Evolutionary conservation across 2,329 filamentous ascomycete species (phyloP).

Genomic region (Grosmannia serpens): DNA sequence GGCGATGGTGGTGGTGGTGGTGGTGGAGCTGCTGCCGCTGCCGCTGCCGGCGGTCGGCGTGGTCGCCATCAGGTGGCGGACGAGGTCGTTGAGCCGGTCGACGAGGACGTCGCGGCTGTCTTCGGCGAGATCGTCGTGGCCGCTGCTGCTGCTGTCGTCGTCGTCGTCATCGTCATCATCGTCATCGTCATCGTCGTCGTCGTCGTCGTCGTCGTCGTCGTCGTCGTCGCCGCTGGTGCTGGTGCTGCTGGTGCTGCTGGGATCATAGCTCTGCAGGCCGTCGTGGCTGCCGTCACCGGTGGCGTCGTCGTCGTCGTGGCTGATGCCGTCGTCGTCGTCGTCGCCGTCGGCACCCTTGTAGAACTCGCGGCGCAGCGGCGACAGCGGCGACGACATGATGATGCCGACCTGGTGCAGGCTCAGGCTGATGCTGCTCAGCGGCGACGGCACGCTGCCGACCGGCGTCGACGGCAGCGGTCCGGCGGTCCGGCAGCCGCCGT

Average conservation of each 20-base stretch:
- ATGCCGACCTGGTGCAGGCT: conserved; percentile 19
- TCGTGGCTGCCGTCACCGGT: conserved; percentile 22
- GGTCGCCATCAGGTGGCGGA: conserved; percentile 20
- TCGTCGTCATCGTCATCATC: conserved; percentile 17
- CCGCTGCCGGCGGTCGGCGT: no score
- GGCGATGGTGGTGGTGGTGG: no score
- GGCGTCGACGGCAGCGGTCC: not conserved
- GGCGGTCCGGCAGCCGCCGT: not conserved
- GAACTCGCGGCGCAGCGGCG: conserved; percentile 20
- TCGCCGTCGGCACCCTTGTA: conserved; percentile 13
- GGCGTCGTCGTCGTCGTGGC: conserved; percentile 6
- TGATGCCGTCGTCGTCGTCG: conserved; percentile 7
- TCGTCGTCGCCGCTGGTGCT: conserved; percentile 16
- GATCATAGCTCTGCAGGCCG: no score
- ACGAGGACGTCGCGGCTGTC: conserved; percentile 35
- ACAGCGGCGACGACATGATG: conserved; percentile 18
- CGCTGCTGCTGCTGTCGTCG: conserved; percentile 16
- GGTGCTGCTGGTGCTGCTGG: no score
- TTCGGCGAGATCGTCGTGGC: conserved; percentile 15
- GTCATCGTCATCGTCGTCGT: conserved; percentile 28
- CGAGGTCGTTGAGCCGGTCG: conserved; percentile 26
- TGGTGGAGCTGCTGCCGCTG: no score
- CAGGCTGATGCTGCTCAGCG: conserved; percentile 11
- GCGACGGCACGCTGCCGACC: conserved; percentile 9
- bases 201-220: conserved; percentile 19